A percentile compares a stretch with the other conserved stretches of the same genome.
Evolutionary conservation across 2,329 filamentous ascomycete genomes (phyloP).

Genomic region (Paraconiothyrium brasiliense): DNA sequence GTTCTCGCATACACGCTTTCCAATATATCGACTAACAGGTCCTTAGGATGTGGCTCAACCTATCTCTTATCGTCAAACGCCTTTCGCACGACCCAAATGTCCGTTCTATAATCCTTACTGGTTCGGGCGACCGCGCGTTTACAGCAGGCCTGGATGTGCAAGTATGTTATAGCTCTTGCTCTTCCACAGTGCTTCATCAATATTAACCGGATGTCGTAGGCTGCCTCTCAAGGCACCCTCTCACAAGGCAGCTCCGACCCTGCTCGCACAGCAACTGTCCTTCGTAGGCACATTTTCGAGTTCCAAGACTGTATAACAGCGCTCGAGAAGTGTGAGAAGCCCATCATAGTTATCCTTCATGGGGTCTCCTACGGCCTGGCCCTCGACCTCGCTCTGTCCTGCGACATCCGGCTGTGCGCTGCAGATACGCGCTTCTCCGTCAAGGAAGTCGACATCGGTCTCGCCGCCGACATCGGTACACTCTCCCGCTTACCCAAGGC

Average conservation of each 20-base stretch:
- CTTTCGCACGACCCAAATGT: slow-evolving; percentile 78
- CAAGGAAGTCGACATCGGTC: slow-evolving; percentile 84
- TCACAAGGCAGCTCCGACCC: slow-evolving; percentile 58
- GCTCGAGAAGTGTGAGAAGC: slow-evolving; percentile 64
- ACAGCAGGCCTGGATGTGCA: slow-evolving; percentile 83
- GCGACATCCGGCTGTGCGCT: slow-evolving; percentile 75
- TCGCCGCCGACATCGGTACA: slow-evolving; percentile 82
- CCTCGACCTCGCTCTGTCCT: slow-evolving; percentile 67
- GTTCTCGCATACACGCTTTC: background rate
- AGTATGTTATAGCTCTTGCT: slow-evolving; percentile 18
- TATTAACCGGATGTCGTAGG: slow-evolving; percentile 51
- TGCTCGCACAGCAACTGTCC: slow-evolving; percentile 51
- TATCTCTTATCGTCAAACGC: slow-evolving; percentile 74
- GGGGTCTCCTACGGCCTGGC: slow-evolving; percentile 50
- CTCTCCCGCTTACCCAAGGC: slow-evolving; percentile 77
- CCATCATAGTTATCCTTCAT: slow-evolving; percentile 44
- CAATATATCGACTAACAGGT: background rate
- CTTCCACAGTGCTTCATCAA: background rate
- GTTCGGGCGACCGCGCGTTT: slow-evolving; percentile 84
- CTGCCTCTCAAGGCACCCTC: slow-evolving; percentile 65
- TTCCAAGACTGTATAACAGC: slow-evolving; percentile 82
- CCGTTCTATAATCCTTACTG: slow-evolving; percentile 80
- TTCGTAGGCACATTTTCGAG: slow-evolving; percentile 75
- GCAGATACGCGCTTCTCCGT: slow-evolving; percentile 71
- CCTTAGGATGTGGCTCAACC: slow-evolving; percentile 81